These are phyloP conservation scores for Fremontodendron californicum DNA, from an alignment of 345 rosid genomes.

Conservation along the genomic window DNA sequence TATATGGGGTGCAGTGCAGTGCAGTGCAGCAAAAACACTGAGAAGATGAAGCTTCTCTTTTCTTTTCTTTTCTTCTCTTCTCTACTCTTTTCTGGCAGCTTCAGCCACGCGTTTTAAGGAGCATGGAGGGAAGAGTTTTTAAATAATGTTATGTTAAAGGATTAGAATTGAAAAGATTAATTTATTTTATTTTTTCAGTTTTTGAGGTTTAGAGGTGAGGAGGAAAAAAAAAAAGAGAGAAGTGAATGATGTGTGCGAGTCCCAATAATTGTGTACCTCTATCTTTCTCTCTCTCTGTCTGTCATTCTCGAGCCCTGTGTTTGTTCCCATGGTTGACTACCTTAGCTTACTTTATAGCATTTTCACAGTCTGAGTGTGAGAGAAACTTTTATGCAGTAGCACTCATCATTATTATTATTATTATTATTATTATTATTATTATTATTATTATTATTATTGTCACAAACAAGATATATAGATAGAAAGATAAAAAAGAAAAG, in stretches of 20 bases:
- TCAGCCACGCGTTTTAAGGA: not conserved
- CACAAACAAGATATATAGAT: no score
- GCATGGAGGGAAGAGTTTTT: not conserved
- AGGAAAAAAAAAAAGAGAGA: not conserved
- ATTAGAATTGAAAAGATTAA: no score
- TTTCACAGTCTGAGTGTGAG: not conserved
- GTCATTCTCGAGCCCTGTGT: constrained; percentile 41
- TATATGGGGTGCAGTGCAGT: not conserved
- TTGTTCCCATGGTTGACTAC: constrained; percentile 30
- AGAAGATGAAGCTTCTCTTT: not conserved
- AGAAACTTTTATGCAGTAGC: not conserved
- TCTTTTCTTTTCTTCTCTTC: not conserved
- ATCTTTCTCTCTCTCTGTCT: not conserved
- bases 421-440: no score
- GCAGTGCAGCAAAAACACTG: not conserved
- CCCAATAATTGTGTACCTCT: constrained; percentile 16
- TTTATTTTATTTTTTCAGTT: no score
- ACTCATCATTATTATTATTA: no score
- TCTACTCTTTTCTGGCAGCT: not conserved
- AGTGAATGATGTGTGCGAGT: constrained; percentile 17
- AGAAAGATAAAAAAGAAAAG: no score
- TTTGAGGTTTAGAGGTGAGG: no score
- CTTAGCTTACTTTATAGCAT: not conserved
- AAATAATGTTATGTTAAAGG: no score
- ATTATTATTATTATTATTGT: no score